These are phyloP conservation scores for Atkinsonella texensis DNA, from an alignment of 2,329 filamentous ascomycete genomes.

Conservation along the genomic window DNA sequence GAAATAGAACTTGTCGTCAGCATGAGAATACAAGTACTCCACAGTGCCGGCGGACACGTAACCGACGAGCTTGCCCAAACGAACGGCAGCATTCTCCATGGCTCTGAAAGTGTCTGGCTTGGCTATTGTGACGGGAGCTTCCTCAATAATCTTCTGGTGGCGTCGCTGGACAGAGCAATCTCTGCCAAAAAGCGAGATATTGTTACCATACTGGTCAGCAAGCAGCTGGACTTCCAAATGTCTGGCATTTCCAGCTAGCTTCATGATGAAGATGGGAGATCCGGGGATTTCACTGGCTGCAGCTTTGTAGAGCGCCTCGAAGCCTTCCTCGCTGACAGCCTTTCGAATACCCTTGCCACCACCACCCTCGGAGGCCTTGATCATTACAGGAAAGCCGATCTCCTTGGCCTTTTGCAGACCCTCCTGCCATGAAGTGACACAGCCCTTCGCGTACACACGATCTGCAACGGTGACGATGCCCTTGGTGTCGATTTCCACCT, in stretches of 20 bases:
- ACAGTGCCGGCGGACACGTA: slow-evolving; percentile 99
- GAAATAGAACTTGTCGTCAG: slow-evolving; percentile 99
- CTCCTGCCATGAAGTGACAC: slow-evolving; percentile 80
- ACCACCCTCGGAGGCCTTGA: slow-evolving; percentile 99
- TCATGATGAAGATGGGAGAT: slow-evolving; percentile 99
- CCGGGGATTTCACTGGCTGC: slow-evolving; percentile 96
- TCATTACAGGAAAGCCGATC: slow-evolving; percentile 98
- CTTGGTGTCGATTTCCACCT: slow-evolving; percentile 64
- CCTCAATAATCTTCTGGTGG: slow-evolving; percentile 99
- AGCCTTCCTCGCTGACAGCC: slow-evolving; percentile 73
- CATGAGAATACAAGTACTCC: slow-evolving; percentile 96
- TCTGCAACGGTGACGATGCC: slow-evolving; percentile 91
- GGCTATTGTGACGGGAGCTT: slow-evolving; percentile 94
- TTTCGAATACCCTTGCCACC: slow-evolving; percentile 99
- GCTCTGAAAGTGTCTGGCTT: slow-evolving; percentile 78
- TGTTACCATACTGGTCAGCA: slow-evolving; percentile 98
- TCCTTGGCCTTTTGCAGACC: slow-evolving; percentile 74
- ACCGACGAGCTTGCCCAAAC: slow-evolving; percentile 84
- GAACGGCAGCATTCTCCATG: slow-evolving; percentile 95
- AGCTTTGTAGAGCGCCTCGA: slow-evolving; percentile 81
- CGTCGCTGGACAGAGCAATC: slow-evolving; percentile 97
- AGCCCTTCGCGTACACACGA: slow-evolving; percentile 77
- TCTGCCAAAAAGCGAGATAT: slow-evolving; percentile 96
- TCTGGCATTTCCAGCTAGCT: slow-evolving; percentile 88
- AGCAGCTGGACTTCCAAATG: slow-evolving; percentile 96